Conservation (phyloP, 495 filamentous ascomycete species). For the Thermochaetoides thermophila region DNA sequence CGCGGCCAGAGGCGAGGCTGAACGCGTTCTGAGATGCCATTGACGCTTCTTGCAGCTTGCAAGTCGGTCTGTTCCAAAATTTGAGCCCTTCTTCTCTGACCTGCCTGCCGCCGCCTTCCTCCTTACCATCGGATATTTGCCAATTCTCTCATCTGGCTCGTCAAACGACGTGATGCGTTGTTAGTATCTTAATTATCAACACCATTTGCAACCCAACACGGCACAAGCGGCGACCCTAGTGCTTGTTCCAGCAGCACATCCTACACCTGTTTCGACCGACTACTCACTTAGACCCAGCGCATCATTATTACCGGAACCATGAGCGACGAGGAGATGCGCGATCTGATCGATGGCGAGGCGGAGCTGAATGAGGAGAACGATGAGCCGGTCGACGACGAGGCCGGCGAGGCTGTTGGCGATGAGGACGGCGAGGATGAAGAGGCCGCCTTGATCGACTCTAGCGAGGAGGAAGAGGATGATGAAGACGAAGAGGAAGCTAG, state of each 20-base stretch:
- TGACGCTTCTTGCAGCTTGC: conserved; percentile 1
- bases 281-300: too few species aligned
- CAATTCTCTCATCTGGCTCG: too few species aligned
- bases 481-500: conserved; percentile 73
- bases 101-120: neutral
- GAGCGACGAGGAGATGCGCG: conserved; percentile 44
- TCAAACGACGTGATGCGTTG: too few species aligned
- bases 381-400: conserved; percentile 77
- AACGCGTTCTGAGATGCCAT: conserved; percentile 6
- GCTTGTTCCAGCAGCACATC: neutral
- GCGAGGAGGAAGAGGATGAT: conserved; percentile 92
- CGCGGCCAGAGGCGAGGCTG: conserved; percentile 10
- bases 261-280: neutral
- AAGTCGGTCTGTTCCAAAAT: neutral
- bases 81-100: conserved; percentile 6
- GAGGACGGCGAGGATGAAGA: conserved; percentile 9
- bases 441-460: conserved; percentile 44
- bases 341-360: conserved; percentile 72
- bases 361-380: conserved; percentile 83
- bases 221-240: too few species aligned
- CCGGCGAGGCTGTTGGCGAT: conserved; percentile 45
- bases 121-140: too few species aligned
- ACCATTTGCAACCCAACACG: too few species aligned
- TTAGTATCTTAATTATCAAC: too few species aligned
- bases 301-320: too few species aligned